These are phyloP conservation scores for Dactylellina drechsleri DNA, from an alignment of 2,329 filamentous ascomycete species.

Conservation along the genomic window DNA sequence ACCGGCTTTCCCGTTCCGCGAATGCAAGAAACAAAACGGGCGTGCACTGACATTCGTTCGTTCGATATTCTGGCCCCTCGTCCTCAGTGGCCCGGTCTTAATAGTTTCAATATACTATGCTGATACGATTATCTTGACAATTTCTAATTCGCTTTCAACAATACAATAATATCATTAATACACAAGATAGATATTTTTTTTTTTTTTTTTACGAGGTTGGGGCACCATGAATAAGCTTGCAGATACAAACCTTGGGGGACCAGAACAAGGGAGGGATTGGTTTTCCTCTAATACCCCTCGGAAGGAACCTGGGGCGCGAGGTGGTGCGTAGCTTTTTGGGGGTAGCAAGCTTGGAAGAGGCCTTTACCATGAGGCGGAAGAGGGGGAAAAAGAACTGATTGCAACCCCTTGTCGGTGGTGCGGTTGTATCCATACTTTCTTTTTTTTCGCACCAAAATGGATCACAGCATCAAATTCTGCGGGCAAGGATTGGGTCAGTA, in stretches of 20 bases:
- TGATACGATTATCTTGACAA: slow-evolving; percentile 7
- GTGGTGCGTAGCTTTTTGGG: slow-evolving; percentile 18
- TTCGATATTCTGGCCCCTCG: slow-evolving; percentile 43
- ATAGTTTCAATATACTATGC: slow-evolving; percentile 14
- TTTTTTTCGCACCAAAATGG: slow-evolving; percentile 33
- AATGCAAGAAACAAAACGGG: slow-evolving; percentile 53
- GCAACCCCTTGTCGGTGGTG: slow-evolving; percentile 35
- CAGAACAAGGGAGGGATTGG: slow-evolving; percentile 15
- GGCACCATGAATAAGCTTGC: slow-evolving; percentile 19
- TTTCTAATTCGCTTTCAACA: slow-evolving; percentile 32
- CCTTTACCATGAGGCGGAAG: slow-evolving; percentile 1
- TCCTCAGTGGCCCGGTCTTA: slow-evolving; percentile 16
- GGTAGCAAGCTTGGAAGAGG: not conserved
- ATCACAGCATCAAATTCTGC: slow-evolving; percentile 54
- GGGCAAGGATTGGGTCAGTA: slow-evolving; percentile 45
- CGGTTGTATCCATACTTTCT: slow-evolving; percentile 52
- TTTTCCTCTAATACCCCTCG: slow-evolving; percentile 42
- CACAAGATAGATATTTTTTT: slow-evolving; percentile 15
- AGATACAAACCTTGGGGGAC: slow-evolving; percentile 23
- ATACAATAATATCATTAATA: slow-evolving; percentile 3
- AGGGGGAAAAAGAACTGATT: slow-evolving; percentile 26
- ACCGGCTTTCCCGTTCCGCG: slow-evolving; percentile 53
- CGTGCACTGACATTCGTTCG: slow-evolving; percentile 44
- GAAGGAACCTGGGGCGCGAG: slow-evolving; percentile 34
- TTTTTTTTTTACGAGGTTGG: slow-evolving; percentile 40